These are phyloP conservation scores for Sherardia arvensis DNA, from an alignment of 257 asterid genomes.

Conservation along the genomic window DNA sequence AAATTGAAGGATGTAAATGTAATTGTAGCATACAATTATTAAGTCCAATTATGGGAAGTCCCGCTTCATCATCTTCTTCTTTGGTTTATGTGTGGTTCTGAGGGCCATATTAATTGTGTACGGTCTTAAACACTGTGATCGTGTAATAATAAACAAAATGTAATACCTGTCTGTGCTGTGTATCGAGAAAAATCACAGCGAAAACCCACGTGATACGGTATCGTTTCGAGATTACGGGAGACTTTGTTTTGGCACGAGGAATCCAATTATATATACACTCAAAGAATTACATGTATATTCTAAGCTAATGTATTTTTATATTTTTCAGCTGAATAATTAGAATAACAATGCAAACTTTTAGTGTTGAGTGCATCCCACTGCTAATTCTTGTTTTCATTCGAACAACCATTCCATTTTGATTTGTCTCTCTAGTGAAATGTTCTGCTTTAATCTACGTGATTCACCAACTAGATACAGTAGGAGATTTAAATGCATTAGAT, in stretches of 20 bases:
- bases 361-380: background rate
- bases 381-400: background rate
- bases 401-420: background rate
- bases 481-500: too few species aligned
- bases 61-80: background rate
- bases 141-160: background rate
- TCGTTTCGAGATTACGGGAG: slow-evolving; percentile 17
- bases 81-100: background rate
- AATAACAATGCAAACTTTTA: background rate
- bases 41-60: background rate
- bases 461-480: too few species aligned
- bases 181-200: slow-evolving; percentile 20
- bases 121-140: background rate
- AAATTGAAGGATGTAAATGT: too few species aligned
- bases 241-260: slow-evolving; percentile 11
- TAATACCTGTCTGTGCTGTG: background rate
- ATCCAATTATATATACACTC: background rate
- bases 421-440: background rate
- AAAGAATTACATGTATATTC: background rate
- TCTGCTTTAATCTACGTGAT: too few species aligned
- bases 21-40: background rate
- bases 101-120: background rate
- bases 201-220: slow-evolving; percentile 46
- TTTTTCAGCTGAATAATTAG: background rate
- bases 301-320: background rate